Evolutionary conservation across 1,284 basidiomycete genomes (phyloP).

Genomic region (Tetrapyrgos nigripes): DNA sequence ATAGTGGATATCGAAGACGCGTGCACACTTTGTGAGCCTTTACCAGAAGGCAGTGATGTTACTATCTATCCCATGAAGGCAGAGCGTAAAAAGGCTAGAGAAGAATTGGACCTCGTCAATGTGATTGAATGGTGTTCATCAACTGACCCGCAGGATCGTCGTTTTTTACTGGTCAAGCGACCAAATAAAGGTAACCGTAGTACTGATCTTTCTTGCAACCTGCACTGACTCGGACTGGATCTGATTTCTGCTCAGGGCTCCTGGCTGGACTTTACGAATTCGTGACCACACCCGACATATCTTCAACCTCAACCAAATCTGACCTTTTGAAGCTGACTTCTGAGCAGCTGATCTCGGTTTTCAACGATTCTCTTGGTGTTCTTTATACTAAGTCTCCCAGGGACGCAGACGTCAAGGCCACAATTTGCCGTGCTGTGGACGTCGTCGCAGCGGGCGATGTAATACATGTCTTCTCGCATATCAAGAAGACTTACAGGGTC

Average conservation of each 20-base stretch:
- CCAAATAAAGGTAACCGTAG: constrained; percentile 78
- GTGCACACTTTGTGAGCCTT: constrained; percentile 76
- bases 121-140: constrained; percentile 78
- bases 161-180: constrained; percentile 81
- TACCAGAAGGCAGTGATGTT: constrained; percentile 55
- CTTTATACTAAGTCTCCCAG: constrained; percentile 9
- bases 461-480: constrained; percentile 89
- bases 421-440: constrained; percentile 44
- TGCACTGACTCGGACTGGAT: constrained; percentile 6
- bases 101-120: constrained; percentile 87
- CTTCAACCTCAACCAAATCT: constrained; percentile 40
- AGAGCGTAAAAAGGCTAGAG: constrained; percentile 82
- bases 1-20: constrained; percentile 74
- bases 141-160: constrained; percentile 44
- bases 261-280: constrained; percentile 90
- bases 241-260: constrained; percentile 63
- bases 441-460: constrained; percentile 68
- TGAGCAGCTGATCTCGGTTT: constrained; percentile 48
- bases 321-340: constrained; percentile 44
- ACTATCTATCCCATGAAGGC: constrained; percentile 89
- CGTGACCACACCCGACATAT: constrained; percentile 64
- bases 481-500: constrained; percentile 88
- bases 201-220: constrained; percentile 8
- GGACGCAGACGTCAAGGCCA: constrained; percentile 1
- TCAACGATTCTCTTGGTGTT: constrained; percentile 28